A percentile compares a stretch with the other conserved stretches of the same genome.
These are phyloP conservation scores for Lentinula edodes DNA, from an alignment of 768 basidiomycete species.

Conservation along the genomic window DNA sequence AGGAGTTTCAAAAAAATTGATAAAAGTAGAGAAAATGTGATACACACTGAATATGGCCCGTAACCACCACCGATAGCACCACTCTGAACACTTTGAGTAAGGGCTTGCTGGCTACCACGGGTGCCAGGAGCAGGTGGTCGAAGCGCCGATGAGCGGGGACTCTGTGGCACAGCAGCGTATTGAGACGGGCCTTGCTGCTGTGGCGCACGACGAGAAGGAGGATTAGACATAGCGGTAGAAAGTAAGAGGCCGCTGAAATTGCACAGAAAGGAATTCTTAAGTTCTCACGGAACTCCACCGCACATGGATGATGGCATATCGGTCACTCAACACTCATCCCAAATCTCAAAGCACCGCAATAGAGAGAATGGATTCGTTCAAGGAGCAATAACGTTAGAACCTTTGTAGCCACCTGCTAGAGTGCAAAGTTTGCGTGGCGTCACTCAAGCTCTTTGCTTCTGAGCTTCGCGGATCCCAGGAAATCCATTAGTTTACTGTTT, in stretches of 20 bases:
- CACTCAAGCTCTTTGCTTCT: background rate
- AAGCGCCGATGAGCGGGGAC: conserved; percentile 14
- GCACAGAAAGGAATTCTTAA: background rate
- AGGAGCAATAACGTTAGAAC: background rate
- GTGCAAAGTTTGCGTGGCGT: background rate
- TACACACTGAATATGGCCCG: conserved; percentile 81
- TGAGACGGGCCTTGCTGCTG: conserved; percentile 41
- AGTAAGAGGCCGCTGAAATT: background rate
- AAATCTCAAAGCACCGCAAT: background rate
- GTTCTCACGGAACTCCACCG: background rate
- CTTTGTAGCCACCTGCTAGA: background rate
- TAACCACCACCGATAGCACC: conserved; percentile 76
- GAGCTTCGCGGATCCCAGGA: too few species aligned
- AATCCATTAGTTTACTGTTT: too few species aligned
- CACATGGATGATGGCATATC: background rate
- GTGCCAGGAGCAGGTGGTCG: conserved; percentile 20
- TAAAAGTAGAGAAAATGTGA: conserved; percentile 1
- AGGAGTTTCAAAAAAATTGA: conserved; percentile 10
- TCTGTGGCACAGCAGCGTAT: conserved; percentile 63
- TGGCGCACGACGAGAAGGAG: conserved; percentile 31
- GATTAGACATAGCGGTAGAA: conserved; percentile 23
- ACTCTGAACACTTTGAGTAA: conserved; percentile 74
- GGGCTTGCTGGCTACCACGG: conserved; percentile 29
- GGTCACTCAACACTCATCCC: background rate
- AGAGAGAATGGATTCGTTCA: background rate